Base-by-base conservation (phyloP, 495 filamentous ascomycete species). In the Cercophora samala region DNA sequence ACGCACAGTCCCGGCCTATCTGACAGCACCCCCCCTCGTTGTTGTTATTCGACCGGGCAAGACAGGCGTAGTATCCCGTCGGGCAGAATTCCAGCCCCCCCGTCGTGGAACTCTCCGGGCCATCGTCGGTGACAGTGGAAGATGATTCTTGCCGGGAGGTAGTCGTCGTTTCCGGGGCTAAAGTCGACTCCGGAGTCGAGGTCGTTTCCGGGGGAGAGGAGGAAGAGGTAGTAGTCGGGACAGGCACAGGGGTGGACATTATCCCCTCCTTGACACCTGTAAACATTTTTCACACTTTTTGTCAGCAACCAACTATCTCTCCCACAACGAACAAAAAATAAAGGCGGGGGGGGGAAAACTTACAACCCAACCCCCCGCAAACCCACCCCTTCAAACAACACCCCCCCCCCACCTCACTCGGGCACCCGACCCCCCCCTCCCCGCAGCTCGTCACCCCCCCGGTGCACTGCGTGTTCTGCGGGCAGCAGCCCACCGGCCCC, bases 401-500 rank as follows among this genome's bases (percentile, higher is more conserved):
- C 1, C 93, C 94, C 1, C 93, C 93, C 4, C 93, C 93, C 18
- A 89, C 69, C 32, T 81, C 84, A 19, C 83, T 80, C 1, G 88
- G 81, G 72, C 95, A 99, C 23, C 83, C 81, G 75, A 92, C 89
- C 17, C 87, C 89, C 0, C 74, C 75, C 61, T 80, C 77, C 22
- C n/a, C 53, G 71, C 94, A 99, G 3, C 73, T 73, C 0, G 82
- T 81, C 53, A 97, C 85, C 6, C 78, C 77, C 6, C 89, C 87
- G 4, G 83, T 80, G 76, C 95, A 99, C 5, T 72, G 85, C 70
- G 85, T 74, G 3, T 93, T 93, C 29, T 76, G 75, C 18, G 89
- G 89, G 81, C 94, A 99, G 75, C 94, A 99, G 3, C 93, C 95
- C 1, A 97, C 91, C 64, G 86, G 84, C 0, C 92, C 92, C 42